Evolutionary conservation across 768 basidiomycete genomes (phyloP), one percentile per base, ranked within the genome.

Genomic region (Fistulinella prunicolor): DNA sequence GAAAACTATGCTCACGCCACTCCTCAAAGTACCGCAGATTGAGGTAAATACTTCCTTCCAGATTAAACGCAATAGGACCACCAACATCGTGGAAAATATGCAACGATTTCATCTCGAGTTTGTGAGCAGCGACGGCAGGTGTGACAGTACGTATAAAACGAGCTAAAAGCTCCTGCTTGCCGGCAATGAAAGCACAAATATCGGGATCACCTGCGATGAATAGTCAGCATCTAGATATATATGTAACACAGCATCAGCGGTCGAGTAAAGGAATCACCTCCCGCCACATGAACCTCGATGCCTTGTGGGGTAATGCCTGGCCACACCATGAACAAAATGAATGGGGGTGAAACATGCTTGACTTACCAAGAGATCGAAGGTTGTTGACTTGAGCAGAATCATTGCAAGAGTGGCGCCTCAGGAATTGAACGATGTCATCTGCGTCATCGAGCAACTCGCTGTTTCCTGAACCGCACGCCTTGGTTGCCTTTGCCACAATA

Each of bases 1-100:
- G n/a, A n/a, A n/a, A n/a, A n/a, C n/a, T n/a, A 14, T 23, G 75
- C 84, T 72, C 65, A 92, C 87, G 91, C 88, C 89, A 92, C 42
- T 81, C 77, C 57, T 87, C 77, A 55, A 80, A 92, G 63, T 85
- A 94, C 24, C 89, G 76, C 17, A 91, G 70, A 63, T 96, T 97
- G 49, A 95, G 66, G 68, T 91, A 96, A n/a, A 97, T 73, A 43
- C 82, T 85, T 3, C 86, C 89, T 44, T 82, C 80, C 19, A 88
- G 75, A 65, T 97, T 98, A 75, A 97, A 97, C 1, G 93, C 95
- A 46, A 96, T 94, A n/a, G 86, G 69, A 2, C 82, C 83, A 10
- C 71, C 68, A 3, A 73, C 59, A 56, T 97, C 91, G 64, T 83
- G 85, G 67, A 96, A 97, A 10, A 98, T 78, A 57, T 92, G 87